Evolutionary conservation across 176 grass and related monocot genomes (phyloP).

Genomic region (Alopecurus myosuroides): DNA sequence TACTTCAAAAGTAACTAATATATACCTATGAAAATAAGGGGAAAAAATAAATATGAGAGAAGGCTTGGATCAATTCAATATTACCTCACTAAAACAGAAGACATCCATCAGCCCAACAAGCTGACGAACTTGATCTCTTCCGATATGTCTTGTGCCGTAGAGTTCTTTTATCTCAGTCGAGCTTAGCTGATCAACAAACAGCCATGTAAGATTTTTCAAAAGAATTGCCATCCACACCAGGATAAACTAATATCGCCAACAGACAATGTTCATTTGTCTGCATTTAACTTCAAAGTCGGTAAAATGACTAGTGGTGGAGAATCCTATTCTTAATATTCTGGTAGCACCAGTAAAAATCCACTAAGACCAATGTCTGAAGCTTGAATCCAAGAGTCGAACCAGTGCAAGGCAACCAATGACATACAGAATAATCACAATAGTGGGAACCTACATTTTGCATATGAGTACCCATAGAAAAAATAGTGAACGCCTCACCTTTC

Average conservation of each 20-base stretch:
- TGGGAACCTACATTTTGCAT: background rate
- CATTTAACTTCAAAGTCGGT: background rate
- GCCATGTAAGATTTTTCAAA: slow-evolving; percentile 7
- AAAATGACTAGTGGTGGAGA: background rate
- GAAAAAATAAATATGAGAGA: background rate
- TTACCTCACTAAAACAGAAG: slow-evolving; percentile 99
- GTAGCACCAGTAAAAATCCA: background rate
- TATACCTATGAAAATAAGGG: background rate
- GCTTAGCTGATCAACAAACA: slow-evolving; percentile 63
- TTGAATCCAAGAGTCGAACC: background rate
- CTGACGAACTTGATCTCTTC: slow-evolving; percentile 57
- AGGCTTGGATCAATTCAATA: slow-evolving; percentile 20
- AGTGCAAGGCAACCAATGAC: background rate
- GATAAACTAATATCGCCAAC: background rate
- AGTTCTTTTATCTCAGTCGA: slow-evolving; percentile 78
- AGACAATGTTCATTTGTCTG: background rate
- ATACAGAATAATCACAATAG: background rate
- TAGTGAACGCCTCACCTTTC: slow-evolving; percentile 42
- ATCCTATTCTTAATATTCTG: background rate
- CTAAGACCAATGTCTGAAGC: background rate
- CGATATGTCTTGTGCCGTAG: slow-evolving; percentile 92
- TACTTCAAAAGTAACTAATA: background rate
- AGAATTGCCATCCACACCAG: background rate
- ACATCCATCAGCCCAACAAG: slow-evolving; percentile 99
- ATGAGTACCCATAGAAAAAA: background rate